Base-by-base conservation (phyloP, 495 filamentous ascomycete genomes). In the Margaritispora aquatica region DNA sequence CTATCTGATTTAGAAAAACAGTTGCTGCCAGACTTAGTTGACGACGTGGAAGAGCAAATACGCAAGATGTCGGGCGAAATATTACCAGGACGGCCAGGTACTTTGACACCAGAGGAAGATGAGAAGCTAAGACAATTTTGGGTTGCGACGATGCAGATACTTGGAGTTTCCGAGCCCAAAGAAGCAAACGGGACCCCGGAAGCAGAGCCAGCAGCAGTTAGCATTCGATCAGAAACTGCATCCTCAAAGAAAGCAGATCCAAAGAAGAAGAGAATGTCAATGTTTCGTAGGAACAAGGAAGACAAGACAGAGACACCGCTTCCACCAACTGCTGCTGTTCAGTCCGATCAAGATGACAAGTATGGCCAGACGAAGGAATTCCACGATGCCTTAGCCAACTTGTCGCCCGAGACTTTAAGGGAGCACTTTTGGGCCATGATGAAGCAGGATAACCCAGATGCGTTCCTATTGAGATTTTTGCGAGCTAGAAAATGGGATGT, bases 401-500 rank as follows among this genome's bases (percentile, higher is more conserved):
- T 89, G 63, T 74, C 84, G 2, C 90, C 93, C 2, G 89, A 92
- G 63, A 80, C 87, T 51, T 81, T 98, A 61, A 82, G 94, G 26
- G 76, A 79, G 1, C 85, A 90, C 1, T 90, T 97, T 72, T 98
- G 94, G 94, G 81, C 77, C 58, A 96, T 98, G 94, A 84, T 93
- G 31, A 97, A 97, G 75, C 88, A 91, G 63, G 95, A 98, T 69
- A 81, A 97, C 70, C 94, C 94, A 1, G 94, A 98, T 70, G 86
- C 82, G 8, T 77, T 98, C 24, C 77, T 96, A 13, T 76, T 98
- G 54, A 85, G 94, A 26, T 98, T 97, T 73, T 75, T 98, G 57
- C 82, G 94, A 41, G 94, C 94, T 9, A 81, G 94, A 34, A 98
- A 97, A 73, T 98, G 94, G 94, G 89, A 98, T 68, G 83, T 96